phyloP scores from a whole-genome alignment of 495 filamentous ascomycete genomes.

The Halenospora varia region DNA sequence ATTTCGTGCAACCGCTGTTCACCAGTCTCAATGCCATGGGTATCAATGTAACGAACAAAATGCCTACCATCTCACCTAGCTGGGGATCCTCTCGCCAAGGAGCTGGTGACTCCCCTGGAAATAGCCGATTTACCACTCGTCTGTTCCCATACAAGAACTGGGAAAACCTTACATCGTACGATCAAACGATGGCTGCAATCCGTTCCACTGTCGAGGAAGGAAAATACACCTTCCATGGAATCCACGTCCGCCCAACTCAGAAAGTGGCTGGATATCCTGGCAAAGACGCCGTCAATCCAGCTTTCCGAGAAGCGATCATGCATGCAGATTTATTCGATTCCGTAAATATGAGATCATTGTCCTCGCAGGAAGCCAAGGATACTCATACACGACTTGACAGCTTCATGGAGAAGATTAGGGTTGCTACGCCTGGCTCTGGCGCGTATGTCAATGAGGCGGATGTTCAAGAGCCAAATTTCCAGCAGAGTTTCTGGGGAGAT shows the following conservation, averaged over 20 bases:
- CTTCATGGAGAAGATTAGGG: slow-evolving; percentile 29
- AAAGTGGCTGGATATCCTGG: background rate
- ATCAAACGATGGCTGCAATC: slow-evolving; percentile 15
- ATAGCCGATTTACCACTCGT: slow-evolving; percentile 33
- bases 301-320: slow-evolving; percentile 46
- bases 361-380: background rate
- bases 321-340: slow-evolving; percentile 31
- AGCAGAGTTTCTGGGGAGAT: slow-evolving; percentile 42
- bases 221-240: slow-evolving; percentile 38
- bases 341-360: background rate
- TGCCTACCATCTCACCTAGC: slow-evolving; percentile 22
- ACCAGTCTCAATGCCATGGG: background rate
- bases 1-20: slow-evolving; percentile 30
- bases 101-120: background rate
- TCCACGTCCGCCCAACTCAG: slow-evolving; percentile 22
- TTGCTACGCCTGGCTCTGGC: slow-evolving; percentile 31
- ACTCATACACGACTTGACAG: background rate
- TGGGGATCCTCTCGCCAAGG: background rate
- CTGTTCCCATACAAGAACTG: slow-evolving; percentile 50
- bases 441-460: slow-evolving; percentile 41
- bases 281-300: slow-evolving; percentile 50
- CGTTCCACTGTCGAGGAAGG: slow-evolving; percentile 39
- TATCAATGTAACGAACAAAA: slow-evolving; percentile 27
- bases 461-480: slow-evolving; percentile 46
- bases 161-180: slow-evolving; percentile 25